Conservation (phyloP, 2,329 filamentous ascomycete species). For the Trematosphaeria pertusa region DNA sequence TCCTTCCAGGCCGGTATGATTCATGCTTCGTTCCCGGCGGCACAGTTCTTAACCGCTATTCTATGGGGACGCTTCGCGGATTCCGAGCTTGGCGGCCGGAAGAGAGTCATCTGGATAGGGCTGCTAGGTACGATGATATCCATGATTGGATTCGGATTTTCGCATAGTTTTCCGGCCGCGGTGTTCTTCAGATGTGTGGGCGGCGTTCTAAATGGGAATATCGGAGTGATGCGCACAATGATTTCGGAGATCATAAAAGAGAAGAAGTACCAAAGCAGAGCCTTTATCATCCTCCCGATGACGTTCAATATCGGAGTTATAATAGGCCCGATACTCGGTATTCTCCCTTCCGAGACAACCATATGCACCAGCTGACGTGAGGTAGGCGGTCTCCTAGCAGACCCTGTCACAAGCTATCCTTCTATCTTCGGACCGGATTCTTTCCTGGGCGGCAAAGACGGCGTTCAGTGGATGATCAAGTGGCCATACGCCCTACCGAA, state of each 20-base stretch:
- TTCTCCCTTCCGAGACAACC: background rate
- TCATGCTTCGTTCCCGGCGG: slow-evolving; percentile 79
- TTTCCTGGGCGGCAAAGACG: slow-evolving; percentile 61
- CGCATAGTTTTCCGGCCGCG: slow-evolving; percentile 66
- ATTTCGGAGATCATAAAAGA: slow-evolving; percentile 75
- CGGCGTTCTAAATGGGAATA: slow-evolving; percentile 74
- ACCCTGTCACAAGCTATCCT: slow-evolving; percentile 69
- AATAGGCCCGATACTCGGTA: slow-evolving; percentile 51
- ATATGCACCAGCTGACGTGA: slow-evolving; percentile 40
- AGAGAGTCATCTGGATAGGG: slow-evolving; percentile 79
- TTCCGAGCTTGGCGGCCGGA: slow-evolving; percentile 70
- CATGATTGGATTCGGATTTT: slow-evolving; percentile 73
- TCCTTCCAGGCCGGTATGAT: slow-evolving; percentile 79
- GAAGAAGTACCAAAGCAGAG: slow-evolving; percentile 66
- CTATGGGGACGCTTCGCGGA: slow-evolving; percentile 78
- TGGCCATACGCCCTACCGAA: slow-evolving; percentile 77
- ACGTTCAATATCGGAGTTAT: slow-evolving; percentile 69
- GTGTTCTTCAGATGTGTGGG: slow-evolving; percentile 71
- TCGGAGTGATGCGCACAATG: slow-evolving; percentile 77
- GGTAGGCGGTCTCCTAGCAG: slow-evolving; percentile 71
- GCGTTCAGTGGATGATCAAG: slow-evolving; percentile 67
- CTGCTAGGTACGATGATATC: slow-evolving; percentile 72
- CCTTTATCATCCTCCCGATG: slow-evolving; percentile 69
- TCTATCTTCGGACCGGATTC: slow-evolving; percentile 67
- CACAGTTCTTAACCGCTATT: slow-evolving; percentile 83